These are phyloP conservation scores for Meyerozyma elateridarum DNA, from an alignment of 1,139 yeast species.

Conservation along the genomic window DNA sequence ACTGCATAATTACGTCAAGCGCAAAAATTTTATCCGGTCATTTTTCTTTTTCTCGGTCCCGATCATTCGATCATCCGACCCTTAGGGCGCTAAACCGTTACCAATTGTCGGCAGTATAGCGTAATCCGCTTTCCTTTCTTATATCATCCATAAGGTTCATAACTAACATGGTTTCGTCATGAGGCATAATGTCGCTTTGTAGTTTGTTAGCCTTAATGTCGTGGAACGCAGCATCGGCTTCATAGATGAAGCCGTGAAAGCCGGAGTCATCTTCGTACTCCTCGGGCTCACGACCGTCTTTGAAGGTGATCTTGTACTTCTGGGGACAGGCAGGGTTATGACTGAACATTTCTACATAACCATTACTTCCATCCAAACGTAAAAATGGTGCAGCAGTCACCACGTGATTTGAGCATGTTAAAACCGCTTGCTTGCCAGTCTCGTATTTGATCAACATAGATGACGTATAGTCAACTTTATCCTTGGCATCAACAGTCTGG, in stretches of 20 bases:
- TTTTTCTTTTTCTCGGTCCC: conserved; percentile 1
- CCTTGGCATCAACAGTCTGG: conserved; percentile 25
- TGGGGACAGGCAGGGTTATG: conserved; percentile 30
- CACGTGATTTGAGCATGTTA: conserved; percentile 28
- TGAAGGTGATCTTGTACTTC: conserved; percentile 24
- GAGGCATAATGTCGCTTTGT: conserved; percentile 34
- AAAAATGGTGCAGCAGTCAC: conserved; percentile 27
- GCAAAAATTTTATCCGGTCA: not conserved
- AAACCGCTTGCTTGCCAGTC: conserved; percentile 33
- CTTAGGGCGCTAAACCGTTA: not conserved
- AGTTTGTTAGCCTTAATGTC: conserved; percentile 33
- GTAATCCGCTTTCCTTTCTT: conserved; percentile 36
- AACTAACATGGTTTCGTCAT: conserved; percentile 39
- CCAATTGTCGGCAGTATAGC: conserved; percentile 24
- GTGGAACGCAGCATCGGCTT: conserved; percentile 47
- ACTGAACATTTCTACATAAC: conserved; percentile 30
- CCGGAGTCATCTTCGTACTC: conserved; percentile 27
- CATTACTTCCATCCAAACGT: conserved; percentile 37
- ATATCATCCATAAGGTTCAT: conserved; percentile 42
- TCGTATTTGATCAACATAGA: conserved; percentile 30
- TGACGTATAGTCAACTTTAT: conserved; percentile 34
- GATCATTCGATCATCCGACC: too few relatives aligned
- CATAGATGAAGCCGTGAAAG: conserved; percentile 44
- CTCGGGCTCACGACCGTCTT: conserved; percentile 16
- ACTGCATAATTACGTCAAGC: not conserved